A percentile compares a stretch with the other conserved stretches of the same genome.
Conservation (phyloP, 2,329 filamentous ascomycete genomes). For the Coniochaeta sp. region DNA sequence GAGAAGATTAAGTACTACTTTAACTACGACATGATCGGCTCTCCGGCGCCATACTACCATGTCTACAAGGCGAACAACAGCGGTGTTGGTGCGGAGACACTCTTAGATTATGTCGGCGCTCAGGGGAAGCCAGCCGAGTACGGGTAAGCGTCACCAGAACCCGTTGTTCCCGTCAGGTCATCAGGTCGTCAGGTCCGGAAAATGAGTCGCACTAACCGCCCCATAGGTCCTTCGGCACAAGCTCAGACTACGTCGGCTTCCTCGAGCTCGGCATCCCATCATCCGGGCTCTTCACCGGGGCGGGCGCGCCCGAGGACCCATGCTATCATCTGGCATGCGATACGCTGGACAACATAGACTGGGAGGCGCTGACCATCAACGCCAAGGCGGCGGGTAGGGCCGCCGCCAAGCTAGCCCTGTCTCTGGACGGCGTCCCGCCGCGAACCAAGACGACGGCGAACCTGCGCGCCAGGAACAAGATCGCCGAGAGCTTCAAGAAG, state of each 20-base stretch:
- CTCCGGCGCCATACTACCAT: constrained; percentile 25
- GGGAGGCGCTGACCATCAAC: constrained; percentile 24
- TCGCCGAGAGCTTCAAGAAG: constrained; percentile 10
- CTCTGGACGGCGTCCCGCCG: constrained; percentile 14
- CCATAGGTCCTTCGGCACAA: constrained; percentile 43
- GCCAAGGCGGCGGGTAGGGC: constrained; percentile 41
- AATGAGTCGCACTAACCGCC: constrained; percentile 25
- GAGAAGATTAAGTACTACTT: constrained; percentile 28
- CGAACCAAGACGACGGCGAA: constrained; percentile 9
- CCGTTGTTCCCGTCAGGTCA: constrained; percentile 12
- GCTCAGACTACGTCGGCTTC: constrained; percentile 57
- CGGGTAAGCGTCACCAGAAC: constrained; percentile 10
- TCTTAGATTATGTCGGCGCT: constrained; percentile 21
- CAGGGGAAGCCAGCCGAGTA: constrained; percentile 21
- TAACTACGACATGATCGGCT: constrained; percentile 35
- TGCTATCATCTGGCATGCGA: constrained; percentile 32
- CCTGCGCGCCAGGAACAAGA: constrained; percentile 10
- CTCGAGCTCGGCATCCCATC: constrained; percentile 45
- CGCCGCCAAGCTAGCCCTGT: constrained; percentile 23
- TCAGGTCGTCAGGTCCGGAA: not conserved
- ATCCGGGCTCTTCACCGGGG: constrained; percentile 54
- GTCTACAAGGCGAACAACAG: constrained; percentile 24
- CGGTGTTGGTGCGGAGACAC: constrained; percentile 26
- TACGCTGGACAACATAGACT: constrained; percentile 27
- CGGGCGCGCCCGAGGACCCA: constrained; percentile 30